phyloP scores from a whole-genome alignment of 345 rosid genomes.

The Salix suchowensis region DNA sequence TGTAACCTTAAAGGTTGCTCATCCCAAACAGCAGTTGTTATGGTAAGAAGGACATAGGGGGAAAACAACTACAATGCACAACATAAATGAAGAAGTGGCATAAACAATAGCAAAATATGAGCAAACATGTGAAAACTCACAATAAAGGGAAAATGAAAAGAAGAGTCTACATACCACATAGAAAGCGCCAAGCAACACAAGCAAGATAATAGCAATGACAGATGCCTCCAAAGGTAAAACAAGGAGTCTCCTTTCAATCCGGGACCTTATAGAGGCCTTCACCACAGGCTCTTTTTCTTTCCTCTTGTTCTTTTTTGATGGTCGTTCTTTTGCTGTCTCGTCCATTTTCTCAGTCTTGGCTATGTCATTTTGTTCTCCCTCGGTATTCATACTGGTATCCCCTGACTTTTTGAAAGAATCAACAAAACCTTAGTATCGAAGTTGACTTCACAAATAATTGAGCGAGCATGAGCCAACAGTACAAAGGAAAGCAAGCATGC shows the following conservation, averaged over 20 bases:
- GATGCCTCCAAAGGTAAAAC: constrained; percentile 85
- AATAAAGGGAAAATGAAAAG: not conserved
- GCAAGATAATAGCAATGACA: constrained; percentile 68
- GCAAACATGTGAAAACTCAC: not conserved
- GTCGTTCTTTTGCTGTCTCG: constrained; percentile 49
- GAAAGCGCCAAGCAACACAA: constrained; percentile 87
- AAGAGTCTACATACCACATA: constrained; percentile 70
- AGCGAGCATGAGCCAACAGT: constrained; percentile 7
- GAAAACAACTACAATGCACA: no score
- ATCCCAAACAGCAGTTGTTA: no score
- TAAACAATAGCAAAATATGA: not conserved
- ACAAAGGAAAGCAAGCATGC: constrained; percentile 18
- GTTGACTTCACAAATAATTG: constrained; percentile 7
- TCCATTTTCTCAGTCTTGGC: constrained; percentile 46
- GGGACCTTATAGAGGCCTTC: constrained; percentile 45
- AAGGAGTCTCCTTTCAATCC: constrained; percentile 60
- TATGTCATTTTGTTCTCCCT: constrained; percentile 34
- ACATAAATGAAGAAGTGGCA: no score
- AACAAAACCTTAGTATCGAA: constrained; percentile 12
- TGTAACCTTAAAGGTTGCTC: no score
- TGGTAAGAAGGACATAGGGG: no score
- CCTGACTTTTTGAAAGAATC: constrained; percentile 55
- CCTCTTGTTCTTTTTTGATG: constrained; percentile 62
- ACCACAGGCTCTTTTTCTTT: constrained; percentile 57
- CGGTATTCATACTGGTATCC: constrained; percentile 42